Base-by-base conservation (phyloP, 805 yeast species). In the Saccharomyces jurei region DNA sequence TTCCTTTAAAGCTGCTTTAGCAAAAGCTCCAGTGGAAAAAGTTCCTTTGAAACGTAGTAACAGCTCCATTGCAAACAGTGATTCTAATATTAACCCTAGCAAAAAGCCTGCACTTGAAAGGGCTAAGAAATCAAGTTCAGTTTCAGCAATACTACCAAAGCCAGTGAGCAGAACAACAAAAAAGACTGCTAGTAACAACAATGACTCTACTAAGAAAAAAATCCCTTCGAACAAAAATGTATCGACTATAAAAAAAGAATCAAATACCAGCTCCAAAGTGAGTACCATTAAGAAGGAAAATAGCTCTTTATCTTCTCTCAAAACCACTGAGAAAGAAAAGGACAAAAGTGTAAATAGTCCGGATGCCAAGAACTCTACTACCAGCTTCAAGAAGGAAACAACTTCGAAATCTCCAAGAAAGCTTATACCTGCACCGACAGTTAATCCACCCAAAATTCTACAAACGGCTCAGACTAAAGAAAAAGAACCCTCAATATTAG, bases 401-500 rank as follows among this genome's bases (percentile, higher is more conserved):
- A 51, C 53, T 27, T 31, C 55, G 10, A 56, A 63, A 47, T 60
- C 67, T 13, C 63, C 65, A 6, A 59, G 53, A 41, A 62, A 60
- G 46, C 48, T 65, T 17, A 56, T 58, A 4, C 56, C 62, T 11
- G 62, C 69, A 14, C 62, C 68, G 11, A 50, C 58, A 14, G 54
- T 64, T 8, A 60, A 60, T 21, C 57, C 63, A 3, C 66, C 70
- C 36, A 63, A 58, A 44, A 53, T 57, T 14, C 57, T 57, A 9
- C 56, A 58, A 47, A 46, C 46, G 6, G 53, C 57, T 9, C 47
- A 30, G 8, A 54, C 57, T 11, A 59, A 58, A 36, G 53, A 52
- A 25, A 61, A 57, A 31, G 64, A 64, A 10, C 67, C 67, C 2
- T 56, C 63, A 2, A 53, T 67, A 27, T 57, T 68, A 5, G 41